phyloP scores from a whole-genome alignment of 352 stramenopile genomes.

The Thalassiosira allenii region DNA sequence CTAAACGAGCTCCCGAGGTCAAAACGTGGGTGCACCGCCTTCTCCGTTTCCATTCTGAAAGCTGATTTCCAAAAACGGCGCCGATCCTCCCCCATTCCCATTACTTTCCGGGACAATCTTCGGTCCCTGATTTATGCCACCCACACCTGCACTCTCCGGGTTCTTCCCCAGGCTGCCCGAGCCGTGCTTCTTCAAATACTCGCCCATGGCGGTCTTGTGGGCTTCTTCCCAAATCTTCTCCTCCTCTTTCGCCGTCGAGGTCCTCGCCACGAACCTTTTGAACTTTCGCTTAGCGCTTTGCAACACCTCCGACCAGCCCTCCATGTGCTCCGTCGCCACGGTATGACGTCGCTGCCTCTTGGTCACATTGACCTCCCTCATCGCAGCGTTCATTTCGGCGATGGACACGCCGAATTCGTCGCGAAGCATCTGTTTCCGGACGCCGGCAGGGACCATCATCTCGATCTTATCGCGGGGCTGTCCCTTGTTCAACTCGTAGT shows the following conservation, averaged over 20 bases:
- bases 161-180: conserved; percentile 12
- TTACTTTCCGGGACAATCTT: conserved; percentile 26
- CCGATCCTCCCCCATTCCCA: too few species aligned
- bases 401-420: conserved; percentile 68
- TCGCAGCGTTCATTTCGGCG: conserved; percentile 63
- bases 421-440: conserved; percentile 73
- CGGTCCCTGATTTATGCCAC: conserved; percentile 1
- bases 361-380: conserved; percentile 72
- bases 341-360: conserved; percentile 51
- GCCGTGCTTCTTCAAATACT: conserved; percentile 25
- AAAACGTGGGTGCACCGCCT: too few species aligned
- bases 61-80: too few species aligned
- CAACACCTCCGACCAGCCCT: conserved; percentile 42
- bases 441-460: conserved; percentile 53
- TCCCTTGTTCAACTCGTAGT: conserved; percentile 67
- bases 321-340: conserved; percentile 42
- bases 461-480: conserved; percentile 57
- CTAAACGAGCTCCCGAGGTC: too few species aligned
- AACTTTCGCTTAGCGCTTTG: conserved; percentile 62
- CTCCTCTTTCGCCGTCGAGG: conserved; percentile 43
- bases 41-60: too few species aligned
- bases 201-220: conserved; percentile 32
- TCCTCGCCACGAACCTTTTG: conserved; percentile 36
- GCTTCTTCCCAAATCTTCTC: conserved; percentile 56
- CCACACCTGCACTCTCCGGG: conserved; percentile 4